Evolutionary conservation across 2,329 filamentous ascomycete species (phyloP).

Genomic region (Alternaria brassicae): DNA sequence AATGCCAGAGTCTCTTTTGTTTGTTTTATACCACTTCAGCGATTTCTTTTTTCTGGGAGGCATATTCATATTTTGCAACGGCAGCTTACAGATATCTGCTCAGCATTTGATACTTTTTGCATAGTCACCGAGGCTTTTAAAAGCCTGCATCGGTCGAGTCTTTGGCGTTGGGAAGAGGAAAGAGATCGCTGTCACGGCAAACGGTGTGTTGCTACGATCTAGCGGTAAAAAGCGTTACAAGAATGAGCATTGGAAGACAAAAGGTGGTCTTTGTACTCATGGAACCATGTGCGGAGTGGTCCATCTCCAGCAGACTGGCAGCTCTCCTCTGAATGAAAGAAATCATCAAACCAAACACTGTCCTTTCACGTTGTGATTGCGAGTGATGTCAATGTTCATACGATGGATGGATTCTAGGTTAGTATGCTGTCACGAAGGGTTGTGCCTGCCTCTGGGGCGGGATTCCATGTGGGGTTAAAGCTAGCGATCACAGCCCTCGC

Average conservation of each 20-base stretch:
- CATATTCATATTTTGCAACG: constrained; percentile 6
- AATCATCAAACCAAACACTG: constrained; percentile 7
- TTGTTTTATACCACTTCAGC: constrained; percentile 49
- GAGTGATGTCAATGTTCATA: background rate
- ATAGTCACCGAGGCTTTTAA: constrained; percentile 11
- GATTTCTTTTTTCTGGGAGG: constrained; percentile 72
- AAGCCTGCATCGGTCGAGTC: constrained; percentile 13
- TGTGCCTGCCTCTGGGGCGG: background rate
- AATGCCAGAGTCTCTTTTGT: constrained; percentile 36
- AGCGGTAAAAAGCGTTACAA: constrained; percentile 16
- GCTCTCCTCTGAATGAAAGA: constrained; percentile 15
- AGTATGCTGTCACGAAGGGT: background rate
- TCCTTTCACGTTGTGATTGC: background rate
- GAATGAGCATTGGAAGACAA: constrained; percentile 9
- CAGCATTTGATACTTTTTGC: constrained; percentile 15
- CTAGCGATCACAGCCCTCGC: background rate
- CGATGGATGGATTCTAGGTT: too few relatives aligned
- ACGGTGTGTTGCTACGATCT: constrained; percentile 13
- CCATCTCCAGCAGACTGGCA: constrained; percentile 7
- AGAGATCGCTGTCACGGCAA: constrained; percentile 15
- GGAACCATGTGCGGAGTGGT: constrained; percentile 13
- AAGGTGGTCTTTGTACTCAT: constrained; percentile 25
- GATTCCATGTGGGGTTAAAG: background rate
- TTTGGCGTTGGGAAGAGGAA: constrained; percentile 20
- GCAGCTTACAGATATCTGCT: constrained; percentile 13